Evolutionary conservation across 2,329 filamentous ascomycete species (phyloP).

Genomic region (Nannizziopsis arthrosporioides): DNA sequence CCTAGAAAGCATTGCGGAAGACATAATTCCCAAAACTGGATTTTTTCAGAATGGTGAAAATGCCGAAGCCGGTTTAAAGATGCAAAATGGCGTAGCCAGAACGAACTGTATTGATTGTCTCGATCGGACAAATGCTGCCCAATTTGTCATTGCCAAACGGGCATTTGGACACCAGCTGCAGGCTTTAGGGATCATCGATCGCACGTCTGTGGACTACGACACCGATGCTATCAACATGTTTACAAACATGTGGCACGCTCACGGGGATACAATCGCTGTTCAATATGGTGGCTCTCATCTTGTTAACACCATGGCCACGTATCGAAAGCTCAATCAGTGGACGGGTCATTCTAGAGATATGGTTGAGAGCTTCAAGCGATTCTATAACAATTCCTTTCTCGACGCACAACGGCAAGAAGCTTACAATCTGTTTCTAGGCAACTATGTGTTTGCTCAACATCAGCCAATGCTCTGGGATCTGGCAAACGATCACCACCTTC

Average conservation of each 20-base stretch:
- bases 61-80: constrained; percentile 49
- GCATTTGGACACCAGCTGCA: constrained; percentile 86
- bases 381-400: constrained; percentile 97
- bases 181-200: constrained; percentile 73
- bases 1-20: constrained; percentile 77
- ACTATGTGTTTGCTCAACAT: constrained; percentile 77
- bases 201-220: constrained; percentile 75
- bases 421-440: constrained; percentile 92
- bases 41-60: constrained; percentile 91
- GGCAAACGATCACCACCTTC: constrained; percentile 87
- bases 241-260: constrained; percentile 96
- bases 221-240: constrained; percentile 93
- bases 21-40: constrained; percentile 71
- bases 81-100: constrained; percentile 84
- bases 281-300: constrained; percentile 96
- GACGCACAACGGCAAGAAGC: constrained; percentile 97
- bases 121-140: constrained; percentile 91
- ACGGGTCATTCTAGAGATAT: constrained; percentile 94
- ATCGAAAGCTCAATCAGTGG: constrained; percentile 98
- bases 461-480: constrained; percentile 97
- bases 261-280: constrained; percentile 93
- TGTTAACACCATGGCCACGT: constrained; percentile 98
- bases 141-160: constrained; percentile 93
- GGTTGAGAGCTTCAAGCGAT: constrained; percentile 98
- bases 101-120: constrained; percentile 98